Conservation (phyloP, 2,329 filamentous ascomycete genomes). For the Graphilbum ipis-grandicollis region DNA sequence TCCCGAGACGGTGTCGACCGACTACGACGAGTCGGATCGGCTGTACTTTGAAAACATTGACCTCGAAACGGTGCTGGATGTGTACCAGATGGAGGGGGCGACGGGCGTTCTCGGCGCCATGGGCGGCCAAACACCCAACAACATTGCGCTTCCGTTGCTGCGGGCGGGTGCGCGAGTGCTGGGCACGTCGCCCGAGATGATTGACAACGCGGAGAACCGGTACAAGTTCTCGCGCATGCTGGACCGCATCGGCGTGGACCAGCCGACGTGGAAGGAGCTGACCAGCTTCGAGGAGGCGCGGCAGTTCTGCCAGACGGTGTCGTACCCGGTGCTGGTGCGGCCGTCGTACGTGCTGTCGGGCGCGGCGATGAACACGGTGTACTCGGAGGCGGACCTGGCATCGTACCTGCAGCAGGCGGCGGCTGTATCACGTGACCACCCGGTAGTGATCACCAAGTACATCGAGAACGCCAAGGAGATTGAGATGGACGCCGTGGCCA, state of each 20-base stretch:
- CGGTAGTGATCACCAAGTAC: conserved; percentile 98
- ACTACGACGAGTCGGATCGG: conserved; percentile 87
- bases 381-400: conserved; percentile 83
- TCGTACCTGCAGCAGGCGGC: conserved; percentile 78
- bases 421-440: conserved; percentile 86
- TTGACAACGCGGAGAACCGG: conserved; percentile 89
- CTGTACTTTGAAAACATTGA: conserved; percentile 96
- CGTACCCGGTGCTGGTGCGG: conserved; percentile 85
- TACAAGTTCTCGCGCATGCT: conserved; percentile 99
- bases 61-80: conserved; percentile 76
- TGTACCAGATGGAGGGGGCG: conserved; percentile 74
- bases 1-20: conserved; percentile 75
- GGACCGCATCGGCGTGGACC: conserved; percentile 84
- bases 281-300: conserved; percentile 86
- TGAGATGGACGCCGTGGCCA: conserved; percentile 96
- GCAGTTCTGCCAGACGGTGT: conserved; percentile 72
- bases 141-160: conserved; percentile 81
- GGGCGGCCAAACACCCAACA: conserved; percentile 96
- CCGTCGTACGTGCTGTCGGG: conserved; percentile 95
- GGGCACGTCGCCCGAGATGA: conserved; percentile 96
- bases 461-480: conserved; percentile 99
- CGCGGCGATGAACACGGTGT: conserved; percentile 98
- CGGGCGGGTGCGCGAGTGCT: conserved; percentile 82
- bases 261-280: conserved; percentile 94
- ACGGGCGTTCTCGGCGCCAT: conserved; percentile 83